Conservation (phyloP, 1,284 basidiomycete genomes). For the Puccinia novopanici region DNA sequence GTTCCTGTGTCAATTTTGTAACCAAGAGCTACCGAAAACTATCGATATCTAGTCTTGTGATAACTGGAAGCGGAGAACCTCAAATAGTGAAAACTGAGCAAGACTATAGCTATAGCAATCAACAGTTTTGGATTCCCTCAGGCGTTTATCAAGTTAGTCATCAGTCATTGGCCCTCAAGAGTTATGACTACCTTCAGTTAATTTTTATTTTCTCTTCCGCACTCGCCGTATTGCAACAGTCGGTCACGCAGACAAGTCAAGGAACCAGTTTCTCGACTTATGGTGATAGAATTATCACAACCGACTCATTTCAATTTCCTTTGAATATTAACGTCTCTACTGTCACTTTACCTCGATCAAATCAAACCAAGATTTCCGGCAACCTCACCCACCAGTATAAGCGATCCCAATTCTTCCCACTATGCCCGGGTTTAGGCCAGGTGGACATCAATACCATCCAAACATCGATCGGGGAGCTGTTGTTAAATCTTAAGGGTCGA, state of each 20-base stretch:
- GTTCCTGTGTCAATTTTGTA: background rate
- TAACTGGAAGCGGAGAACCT: constrained; percentile 28
- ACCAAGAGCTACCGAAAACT: constrained; percentile 24
- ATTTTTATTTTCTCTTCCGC: background rate
- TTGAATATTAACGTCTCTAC: constrained; percentile 11
- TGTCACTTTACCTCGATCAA: background rate
- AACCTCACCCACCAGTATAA: constrained; percentile 16
- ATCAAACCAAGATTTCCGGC: constrained; percentile 13
- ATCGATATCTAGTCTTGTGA: constrained; percentile 9
- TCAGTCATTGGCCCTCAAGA: background rate
- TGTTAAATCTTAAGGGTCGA: constrained; percentile 25
- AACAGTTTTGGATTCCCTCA: constrained; percentile 16
- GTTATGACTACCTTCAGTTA: background rate
- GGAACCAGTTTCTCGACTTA: constrained; percentile 16
- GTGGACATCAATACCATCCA: constrained; percentile 30
- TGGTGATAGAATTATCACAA: background rate
- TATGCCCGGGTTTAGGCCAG: background rate
- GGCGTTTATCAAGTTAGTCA: constrained; percentile 27
- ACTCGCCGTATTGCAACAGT: constrained; percentile 14
- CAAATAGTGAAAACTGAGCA: constrained; percentile 26
- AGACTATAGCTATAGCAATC: constrained; percentile 4
- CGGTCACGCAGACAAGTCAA: constrained; percentile 5
- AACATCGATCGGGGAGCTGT: background rate
- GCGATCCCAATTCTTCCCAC: background rate
- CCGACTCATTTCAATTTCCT: constrained; percentile 33